phyloP scores from a whole-genome alignment of 2,329 filamentous ascomycete genomes.

The Alternaria consortialis region DNA sequence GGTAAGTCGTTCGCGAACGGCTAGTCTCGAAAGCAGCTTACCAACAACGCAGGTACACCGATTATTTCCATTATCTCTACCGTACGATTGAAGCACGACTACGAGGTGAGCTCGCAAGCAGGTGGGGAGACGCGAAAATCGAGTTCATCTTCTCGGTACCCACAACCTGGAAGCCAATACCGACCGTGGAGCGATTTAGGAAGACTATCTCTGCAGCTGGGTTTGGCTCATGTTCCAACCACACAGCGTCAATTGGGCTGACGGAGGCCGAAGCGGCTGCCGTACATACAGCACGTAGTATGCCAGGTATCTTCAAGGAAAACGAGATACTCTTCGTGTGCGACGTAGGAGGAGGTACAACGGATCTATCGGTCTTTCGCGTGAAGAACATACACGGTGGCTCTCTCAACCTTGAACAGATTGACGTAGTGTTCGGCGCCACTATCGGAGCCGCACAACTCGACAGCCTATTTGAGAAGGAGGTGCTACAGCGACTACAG shows the following conservation, averaged over 20 bases:
- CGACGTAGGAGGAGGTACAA: slow-evolving; percentile 61
- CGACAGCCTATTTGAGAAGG: slow-evolving; percentile 44
- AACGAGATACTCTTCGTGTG: slow-evolving; percentile 60
- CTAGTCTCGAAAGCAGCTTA: slow-evolving; percentile 34
- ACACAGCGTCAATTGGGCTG: slow-evolving; percentile 56
- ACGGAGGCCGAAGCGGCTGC: slow-evolving; percentile 65
- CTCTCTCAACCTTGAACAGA: slow-evolving; percentile 39
- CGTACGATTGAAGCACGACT: slow-evolving; percentile 57
- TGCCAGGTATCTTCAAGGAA: slow-evolving; percentile 40
- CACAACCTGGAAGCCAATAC: slow-evolving; percentile 63
- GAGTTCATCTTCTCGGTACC: slow-evolving; percentile 66
- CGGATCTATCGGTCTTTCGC: slow-evolving; percentile 42
- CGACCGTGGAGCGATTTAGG: slow-evolving; percentile 62
- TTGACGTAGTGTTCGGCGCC: slow-evolving; percentile 49
- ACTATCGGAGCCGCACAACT: slow-evolving; percentile 50
- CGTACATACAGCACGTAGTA: slow-evolving; percentile 54
- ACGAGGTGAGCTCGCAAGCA: slow-evolving; percentile 49
- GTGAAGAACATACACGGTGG: slow-evolving; percentile 36
- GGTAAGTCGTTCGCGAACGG: slow-evolving; percentile 43
- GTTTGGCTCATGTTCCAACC: slow-evolving; percentile 54
- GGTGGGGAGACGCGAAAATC: slow-evolving; percentile 53
- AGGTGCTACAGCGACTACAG: slow-evolving; percentile 32
- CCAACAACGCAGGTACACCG: slow-evolving; percentile 56
- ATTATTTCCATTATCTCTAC: slow-evolving; percentile 60
- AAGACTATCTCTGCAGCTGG: slow-evolving; percentile 58